phyloP scores from a whole-genome alignment of 306 rosid species.

The Mimosa bimucronata region DNA sequence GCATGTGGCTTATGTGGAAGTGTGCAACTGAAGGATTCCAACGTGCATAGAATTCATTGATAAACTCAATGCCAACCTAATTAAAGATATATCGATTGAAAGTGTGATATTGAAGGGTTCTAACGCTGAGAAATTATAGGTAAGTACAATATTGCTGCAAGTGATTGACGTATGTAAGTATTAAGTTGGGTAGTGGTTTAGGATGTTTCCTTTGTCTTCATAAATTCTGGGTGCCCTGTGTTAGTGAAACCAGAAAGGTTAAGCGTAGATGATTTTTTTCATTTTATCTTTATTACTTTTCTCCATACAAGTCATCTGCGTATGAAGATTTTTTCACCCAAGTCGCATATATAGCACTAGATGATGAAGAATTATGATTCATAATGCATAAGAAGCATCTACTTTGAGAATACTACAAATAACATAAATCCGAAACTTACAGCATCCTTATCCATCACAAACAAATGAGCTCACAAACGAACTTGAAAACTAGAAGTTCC shows the following conservation, averaged over 20 bases:
- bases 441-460: conserved; percentile 4
- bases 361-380: conserved; percentile 3
- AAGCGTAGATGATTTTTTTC: neutral
- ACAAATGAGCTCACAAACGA: neutral
- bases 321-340: neutral
- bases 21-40: conserved; percentile 9
- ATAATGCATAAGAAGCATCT: conserved; percentile 10
- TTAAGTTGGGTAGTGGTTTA: conserved; percentile 12
- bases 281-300: neutral
- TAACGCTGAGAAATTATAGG: neutral
- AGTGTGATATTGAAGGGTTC: neutral
- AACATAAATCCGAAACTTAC: neutral
- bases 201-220: neutral
- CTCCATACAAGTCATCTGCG: neutral
- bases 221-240: neutral
- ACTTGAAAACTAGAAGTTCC: neutral
- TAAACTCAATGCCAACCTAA: neutral
- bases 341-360: neutral
- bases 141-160: neutral
- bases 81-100: neutral
- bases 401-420: neutral
- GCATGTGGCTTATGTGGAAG: conserved; percentile 26
- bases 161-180: conserved; percentile 12
- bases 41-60: neutral
- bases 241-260: neutral